Conservation (phyloP, 2,329 filamentous ascomycete species). For the Plectosphaerella plurivora region DNA sequence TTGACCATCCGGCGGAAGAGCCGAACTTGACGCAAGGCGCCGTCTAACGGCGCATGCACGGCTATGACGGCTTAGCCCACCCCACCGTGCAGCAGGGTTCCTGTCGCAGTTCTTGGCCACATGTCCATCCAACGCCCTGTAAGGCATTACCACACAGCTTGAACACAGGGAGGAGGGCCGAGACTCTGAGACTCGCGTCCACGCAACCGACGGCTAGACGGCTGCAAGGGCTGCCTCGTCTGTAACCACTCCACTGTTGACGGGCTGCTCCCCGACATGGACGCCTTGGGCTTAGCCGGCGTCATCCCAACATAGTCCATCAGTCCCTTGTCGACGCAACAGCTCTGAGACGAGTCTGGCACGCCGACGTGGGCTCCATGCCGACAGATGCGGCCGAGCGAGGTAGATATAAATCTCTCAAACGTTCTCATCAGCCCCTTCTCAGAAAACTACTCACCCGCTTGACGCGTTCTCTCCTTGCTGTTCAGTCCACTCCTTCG, state of each 20-base stretch:
- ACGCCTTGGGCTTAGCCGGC: not conserved
- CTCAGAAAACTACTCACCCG: not conserved
- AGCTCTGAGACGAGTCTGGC: not conserved
- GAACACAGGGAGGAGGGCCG: too few species aligned
- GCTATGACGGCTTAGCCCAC: too few species aligned
- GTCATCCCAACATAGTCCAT: not conserved
- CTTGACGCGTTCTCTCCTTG: slow-evolving; percentile 1
- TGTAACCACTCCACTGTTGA: not conserved
- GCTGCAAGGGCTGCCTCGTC: not conserved
- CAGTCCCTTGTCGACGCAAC: not conserved
- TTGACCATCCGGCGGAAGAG: too few species aligned
- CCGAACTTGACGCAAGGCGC: too few species aligned
- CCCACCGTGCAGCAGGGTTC: too few species aligned
- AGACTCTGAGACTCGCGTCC: too few species aligned
- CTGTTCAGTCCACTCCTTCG: not conserved
- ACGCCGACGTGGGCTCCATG: not conserved
- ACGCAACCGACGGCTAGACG: not conserved
- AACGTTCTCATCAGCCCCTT: slow-evolving; percentile 2
- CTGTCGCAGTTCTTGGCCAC: too few species aligned
- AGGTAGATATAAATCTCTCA: slow-evolving; percentile 3
- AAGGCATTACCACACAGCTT: too few species aligned
- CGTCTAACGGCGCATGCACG: too few species aligned
- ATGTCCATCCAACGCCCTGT: too few species aligned
- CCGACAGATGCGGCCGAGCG: too few species aligned
- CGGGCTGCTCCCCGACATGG: too few species aligned